Percentiles rank a stretch among this genome's conserved stretches.
These are phyloP conservation scores for Kluyveromyces dobzhanskii DNA, from an alignment of 805 yeast genomes.

Conservation along the genomic window DNA sequence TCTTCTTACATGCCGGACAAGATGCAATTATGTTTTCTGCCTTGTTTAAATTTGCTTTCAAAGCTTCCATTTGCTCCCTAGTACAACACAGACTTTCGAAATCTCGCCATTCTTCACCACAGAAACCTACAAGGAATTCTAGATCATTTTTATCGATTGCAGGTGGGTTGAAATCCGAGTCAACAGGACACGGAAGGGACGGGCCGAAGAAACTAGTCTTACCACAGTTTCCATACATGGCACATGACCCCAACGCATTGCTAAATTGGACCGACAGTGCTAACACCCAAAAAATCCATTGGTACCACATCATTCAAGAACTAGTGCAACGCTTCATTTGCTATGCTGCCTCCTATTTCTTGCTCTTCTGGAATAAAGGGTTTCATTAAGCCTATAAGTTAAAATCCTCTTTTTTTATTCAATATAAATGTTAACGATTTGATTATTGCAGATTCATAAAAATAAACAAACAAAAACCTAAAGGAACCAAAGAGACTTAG, in stretches of 20 bases:
- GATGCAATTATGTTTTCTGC: conserved; percentile 78
- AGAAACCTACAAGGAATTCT: conserved; percentile 43
- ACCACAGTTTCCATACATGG: conserved; percentile 53
- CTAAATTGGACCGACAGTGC: conserved; percentile 1
- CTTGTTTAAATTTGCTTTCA: conserved; percentile 55
- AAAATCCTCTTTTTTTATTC: too few relatives aligned
- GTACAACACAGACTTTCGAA: conserved; percentile 61
- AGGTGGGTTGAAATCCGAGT: conserved; percentile 37
- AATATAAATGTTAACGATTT: too few relatives aligned
- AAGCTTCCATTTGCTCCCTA: conserved; percentile 44
- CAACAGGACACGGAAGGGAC: conserved; percentile 71
- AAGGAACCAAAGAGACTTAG: too few relatives aligned
- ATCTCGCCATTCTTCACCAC: conserved; percentile 63
- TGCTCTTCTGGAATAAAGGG: too few relatives aligned
- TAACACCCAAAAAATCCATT: not conserved
- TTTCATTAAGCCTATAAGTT: too few relatives aligned
- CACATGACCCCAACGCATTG: conserved; percentile 19
- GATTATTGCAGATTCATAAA: too few relatives aligned
- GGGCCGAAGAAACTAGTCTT: conserved; percentile 71
- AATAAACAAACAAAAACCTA: too few relatives aligned
- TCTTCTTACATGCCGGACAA: conserved; percentile 87
- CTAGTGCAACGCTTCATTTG: too few relatives aligned
- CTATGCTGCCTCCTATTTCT: too few relatives aligned
- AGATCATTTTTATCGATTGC: conserved; percentile 32
- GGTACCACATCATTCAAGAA: not conserved